Conservation (phyloP, 257 asterid genomes). For the Penstemon barbatus region DNA sequence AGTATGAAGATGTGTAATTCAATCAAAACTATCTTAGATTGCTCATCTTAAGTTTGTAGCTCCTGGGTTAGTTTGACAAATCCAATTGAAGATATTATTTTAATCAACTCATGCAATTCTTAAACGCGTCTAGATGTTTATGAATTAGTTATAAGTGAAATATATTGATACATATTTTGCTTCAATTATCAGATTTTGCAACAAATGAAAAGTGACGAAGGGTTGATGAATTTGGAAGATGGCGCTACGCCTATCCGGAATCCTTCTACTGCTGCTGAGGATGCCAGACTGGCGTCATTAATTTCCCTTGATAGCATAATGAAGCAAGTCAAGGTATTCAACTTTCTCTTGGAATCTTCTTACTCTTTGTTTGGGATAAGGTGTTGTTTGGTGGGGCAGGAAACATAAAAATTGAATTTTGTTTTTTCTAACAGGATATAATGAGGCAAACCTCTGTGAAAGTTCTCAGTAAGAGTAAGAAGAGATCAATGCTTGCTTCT, state of each 20-base stretch:
- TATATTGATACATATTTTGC: slow-evolving; percentile 22
- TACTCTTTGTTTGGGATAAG: slow-evolving; percentile 10
- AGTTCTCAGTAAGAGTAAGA: slow-evolving; percentile 76
- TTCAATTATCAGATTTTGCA: slow-evolving; percentile 67
- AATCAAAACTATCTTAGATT: neutral
- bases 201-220: slow-evolving; percentile 82
- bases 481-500: slow-evolving; percentile 66
- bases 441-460: slow-evolving; percentile 72
- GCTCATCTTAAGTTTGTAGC: slow-evolving; percentile 12
- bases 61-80: neutral
- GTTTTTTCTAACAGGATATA: slow-evolving; percentile 59
- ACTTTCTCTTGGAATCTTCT: slow-evolving; percentile 25
- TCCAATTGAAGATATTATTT: neutral
- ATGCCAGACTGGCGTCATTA: slow-evolving; percentile 93
- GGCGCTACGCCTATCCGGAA: slow-evolving; percentile 74
- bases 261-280: slow-evolving; percentile 98
- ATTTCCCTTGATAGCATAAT: slow-evolving; percentile 87
- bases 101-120: slow-evolving; percentile 14
- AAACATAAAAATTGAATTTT: slow-evolving; percentile 15
- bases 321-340: slow-evolving; percentile 84
- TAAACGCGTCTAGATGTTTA: neutral
- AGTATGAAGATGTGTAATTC: neutral
- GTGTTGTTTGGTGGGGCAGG: slow-evolving; percentile 25
- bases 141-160: neutral
- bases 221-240: slow-evolving; percentile 70